phyloP scores from a whole-genome alignment of 208 protist genomes.

The Acanthamoeba culbertsoni region DNA sequence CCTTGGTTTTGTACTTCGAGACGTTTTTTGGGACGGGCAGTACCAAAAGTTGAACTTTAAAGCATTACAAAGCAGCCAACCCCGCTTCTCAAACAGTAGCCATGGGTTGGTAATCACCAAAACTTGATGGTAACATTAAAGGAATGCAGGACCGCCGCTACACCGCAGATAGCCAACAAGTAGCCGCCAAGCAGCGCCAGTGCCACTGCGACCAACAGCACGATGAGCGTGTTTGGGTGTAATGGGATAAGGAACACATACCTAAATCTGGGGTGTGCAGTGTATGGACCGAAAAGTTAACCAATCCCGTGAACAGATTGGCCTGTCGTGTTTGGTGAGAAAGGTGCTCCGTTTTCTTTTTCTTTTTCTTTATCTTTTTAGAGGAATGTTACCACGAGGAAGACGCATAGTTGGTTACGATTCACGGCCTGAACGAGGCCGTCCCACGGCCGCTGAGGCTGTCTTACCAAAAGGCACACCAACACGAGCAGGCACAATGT shows the following conservation, averaged over 20 bases:
- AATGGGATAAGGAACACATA: neutral
- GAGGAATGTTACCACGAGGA: conserved; percentile 63
- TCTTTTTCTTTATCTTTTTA: too few species aligned
- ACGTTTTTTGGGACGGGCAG: too few species aligned
- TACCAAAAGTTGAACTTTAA: too few species aligned
- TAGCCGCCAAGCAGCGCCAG: neutral
- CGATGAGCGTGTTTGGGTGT: neutral
- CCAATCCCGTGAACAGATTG: conserved; percentile 72
- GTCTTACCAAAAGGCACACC: neutral
- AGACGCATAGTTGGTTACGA: conserved; percentile 75
- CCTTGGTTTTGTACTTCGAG: too few species aligned
- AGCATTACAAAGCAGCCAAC: too few species aligned
- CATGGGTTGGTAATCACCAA: neutral
- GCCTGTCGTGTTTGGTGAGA: too few species aligned
- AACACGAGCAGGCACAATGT: neutral
- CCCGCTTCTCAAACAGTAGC: too few species aligned
- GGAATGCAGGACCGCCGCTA: neutral
- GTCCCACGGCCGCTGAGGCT: neutral
- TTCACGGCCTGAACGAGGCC: conserved; percentile 60
- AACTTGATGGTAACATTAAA: neutral
- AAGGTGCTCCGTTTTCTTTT: neutral
- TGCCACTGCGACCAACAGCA: neutral
- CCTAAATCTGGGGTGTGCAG: conserved; percentile 13
- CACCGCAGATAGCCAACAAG: neutral
- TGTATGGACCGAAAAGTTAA: conserved; percentile 78